phyloP scores from a whole-genome alignment of 164 flowering plant species.

The Piper betle region DNA sequence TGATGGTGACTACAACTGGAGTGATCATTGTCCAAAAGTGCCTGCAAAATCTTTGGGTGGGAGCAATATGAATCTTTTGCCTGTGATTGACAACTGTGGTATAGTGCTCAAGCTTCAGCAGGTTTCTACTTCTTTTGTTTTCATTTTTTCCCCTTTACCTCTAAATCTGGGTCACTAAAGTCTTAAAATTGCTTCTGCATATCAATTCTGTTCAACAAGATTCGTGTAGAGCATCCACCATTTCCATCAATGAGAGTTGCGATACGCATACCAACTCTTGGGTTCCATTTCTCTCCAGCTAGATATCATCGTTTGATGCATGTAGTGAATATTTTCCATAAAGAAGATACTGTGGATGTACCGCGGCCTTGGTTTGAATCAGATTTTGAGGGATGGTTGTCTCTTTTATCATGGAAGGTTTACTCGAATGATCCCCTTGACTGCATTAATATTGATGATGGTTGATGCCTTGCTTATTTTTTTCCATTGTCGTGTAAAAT shows the following conservation, averaged over 20 bases:
- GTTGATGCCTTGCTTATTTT: not conserved
- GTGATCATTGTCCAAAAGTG: slow-evolving; percentile 13
- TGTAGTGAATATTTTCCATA: slow-evolving; percentile 69
- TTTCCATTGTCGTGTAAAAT: slow-evolving; percentile 8
- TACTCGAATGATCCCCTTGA: not conserved
- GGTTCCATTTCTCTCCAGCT: slow-evolving; percentile 92
- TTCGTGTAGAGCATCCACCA: slow-evolving; percentile 45
- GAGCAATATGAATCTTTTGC: slow-evolving; percentile 32
- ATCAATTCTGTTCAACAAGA: slow-evolving; percentile 27
- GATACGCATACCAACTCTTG: slow-evolving; percentile 67
- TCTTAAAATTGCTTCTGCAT: not conserved
- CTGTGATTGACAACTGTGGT: slow-evolving; percentile 90
- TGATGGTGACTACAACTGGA: slow-evolving; percentile 90
- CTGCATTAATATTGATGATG: not conserved
- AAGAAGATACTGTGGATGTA: slow-evolving; percentile 30
- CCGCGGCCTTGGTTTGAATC: slow-evolving; percentile 73
- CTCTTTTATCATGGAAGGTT: slow-evolving; percentile 79
- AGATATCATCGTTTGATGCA: slow-evolving; percentile 94
- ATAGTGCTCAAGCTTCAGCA: slow-evolving; percentile 72
- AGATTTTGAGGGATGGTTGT: slow-evolving; percentile 94
- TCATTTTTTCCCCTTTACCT: not conserved
- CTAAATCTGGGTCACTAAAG: not conserved
- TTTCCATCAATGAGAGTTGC: slow-evolving; percentile 80
- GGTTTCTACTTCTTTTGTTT: slow-evolving; percentile 23
- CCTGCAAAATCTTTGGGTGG: slow-evolving; percentile 13